Conservation (phyloP, 2,329 filamentous ascomycete species). For the Xylaria arbuscula region DNA sequence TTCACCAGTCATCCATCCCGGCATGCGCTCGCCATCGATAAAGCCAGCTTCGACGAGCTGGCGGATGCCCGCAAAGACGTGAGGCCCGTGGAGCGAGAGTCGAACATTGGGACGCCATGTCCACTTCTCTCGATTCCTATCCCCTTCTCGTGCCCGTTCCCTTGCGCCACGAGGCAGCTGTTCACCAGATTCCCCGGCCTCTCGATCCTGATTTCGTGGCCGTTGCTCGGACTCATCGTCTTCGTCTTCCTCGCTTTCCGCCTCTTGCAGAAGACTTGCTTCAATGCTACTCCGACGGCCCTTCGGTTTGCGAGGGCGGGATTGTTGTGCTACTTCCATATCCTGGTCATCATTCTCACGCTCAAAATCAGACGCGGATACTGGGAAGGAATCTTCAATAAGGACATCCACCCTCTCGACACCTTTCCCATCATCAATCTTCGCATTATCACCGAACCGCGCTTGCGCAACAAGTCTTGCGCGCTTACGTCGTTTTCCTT, state of each 20-base stretch:
- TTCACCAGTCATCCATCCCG: conserved; percentile 91
- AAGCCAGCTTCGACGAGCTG: conserved; percentile 81
- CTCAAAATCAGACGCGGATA: conserved; percentile 31
- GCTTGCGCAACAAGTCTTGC: conserved; percentile 71
- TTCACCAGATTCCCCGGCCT: conserved; percentile 36
- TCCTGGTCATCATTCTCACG: conserved; percentile 30
- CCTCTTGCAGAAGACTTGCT: conserved; percentile 40
- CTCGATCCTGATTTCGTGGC: conserved; percentile 1
- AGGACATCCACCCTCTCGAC: conserved; percentile 71
- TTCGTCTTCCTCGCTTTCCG: conserved; percentile 45
- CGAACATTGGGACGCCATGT: conserved; percentile 69
- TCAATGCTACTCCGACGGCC: conserved; percentile 44
- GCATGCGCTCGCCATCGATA: conserved; percentile 81
- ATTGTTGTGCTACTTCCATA: conserved; percentile 24
- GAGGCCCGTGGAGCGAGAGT: conserved; percentile 77
- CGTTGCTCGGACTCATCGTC: conserved; percentile 22
- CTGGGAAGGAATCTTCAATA: conserved; percentile 68
- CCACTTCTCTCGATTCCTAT: conserved; percentile 43
- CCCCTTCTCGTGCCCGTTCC: conserved; percentile 43
- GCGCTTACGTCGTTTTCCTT: conserved; percentile 63
- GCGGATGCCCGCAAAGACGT: conserved; percentile 84
- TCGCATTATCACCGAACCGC: conserved; percentile 74
- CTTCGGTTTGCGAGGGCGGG: conserved; percentile 37
- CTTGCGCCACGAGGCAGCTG: conserved; percentile 44
- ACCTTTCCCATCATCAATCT: conserved; percentile 67